Base-by-base conservation (phyloP, 192 early-diverging fungal genomes). In the Mortierella hygrophila region DNA sequence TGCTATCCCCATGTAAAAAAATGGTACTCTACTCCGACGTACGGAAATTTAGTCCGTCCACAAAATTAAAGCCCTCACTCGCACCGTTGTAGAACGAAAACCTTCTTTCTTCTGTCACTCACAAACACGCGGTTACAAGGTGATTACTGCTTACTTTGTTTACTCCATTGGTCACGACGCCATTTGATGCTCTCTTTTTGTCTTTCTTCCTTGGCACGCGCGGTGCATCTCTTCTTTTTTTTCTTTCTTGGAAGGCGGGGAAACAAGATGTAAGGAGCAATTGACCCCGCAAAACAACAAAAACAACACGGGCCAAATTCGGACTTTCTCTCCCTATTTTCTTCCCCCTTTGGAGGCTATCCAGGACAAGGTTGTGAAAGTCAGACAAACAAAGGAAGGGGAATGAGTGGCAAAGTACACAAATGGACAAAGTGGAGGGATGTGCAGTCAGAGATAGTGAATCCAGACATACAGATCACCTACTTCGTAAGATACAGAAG, bases 221-320 rank as follows among this genome's bases (percentile, higher is more conserved):
- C 49, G 49, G 49, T 52, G 18, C 49, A 52, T 52, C 18, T 52
- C 44, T 8, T 13, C 11, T 46, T 13, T 9, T 15, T 40, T 40
- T 40, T 44, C 7, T 9, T 44, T 46, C 44, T 46, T 15, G 44
- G 44, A 46, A 46, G 44, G 44, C 44, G 44, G 44, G 44, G 44
- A 15, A 46, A 52, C 4, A 6, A 16, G 49, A 20, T 52, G 49
- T 3, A 16, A 65, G 60, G 11, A 65, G 26, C 60, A 65, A 65
- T 35, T 65, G 60, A 65, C 60, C 60, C 60, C 60, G 60, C 60
- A 65, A 65, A 35, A 35, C 60, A 65, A 65, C 60, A 65, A 65
- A 65, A 35, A 65, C 60, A 65, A 65, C 60, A 65, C 60, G 60
- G 60, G 32, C 60, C 60, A 65, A 65, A 65, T 65, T 15, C 60